Base-by-base conservation (phyloP, 208 protist genomes). In the Entamoeba invadens region DNA sequence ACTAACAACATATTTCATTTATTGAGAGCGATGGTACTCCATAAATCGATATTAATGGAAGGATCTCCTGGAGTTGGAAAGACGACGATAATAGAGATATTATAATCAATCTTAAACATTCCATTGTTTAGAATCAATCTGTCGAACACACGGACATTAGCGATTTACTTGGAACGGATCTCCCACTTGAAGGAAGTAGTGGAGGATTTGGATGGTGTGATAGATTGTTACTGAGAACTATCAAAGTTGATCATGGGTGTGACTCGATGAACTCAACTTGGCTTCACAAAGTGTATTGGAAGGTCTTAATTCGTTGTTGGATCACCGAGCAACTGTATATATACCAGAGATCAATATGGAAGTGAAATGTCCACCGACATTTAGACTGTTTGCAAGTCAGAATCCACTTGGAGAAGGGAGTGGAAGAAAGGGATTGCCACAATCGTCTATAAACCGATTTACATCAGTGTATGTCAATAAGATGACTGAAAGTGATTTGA, bases 211-310 rank as follows among this genome's bases (percentile, higher is more conserved):
- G 96, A 44, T 99, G 98, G 98, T 97, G 97, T 50, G 99, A 99
- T 96, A 99, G 99, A 94, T 96, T 98, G 18, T 97, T 99, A 51
- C 96, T 99, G 44, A 96, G 97, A 25, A 98, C 98, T 8, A 94
- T 97, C 44, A 95, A 95, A 51, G 98, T 93, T 96, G 99, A 94
- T 96, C 98, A 91, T 99, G 99, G 99, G 97, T 99, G 16, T 97
- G 99, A 45, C 96, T 99, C 25, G 99, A 99, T 96, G 99, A 99
- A 97, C 96, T 99, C 3, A 99, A 99, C 96, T 96, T 99, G 10
- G 99, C 99, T 10, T 98, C 98, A 50, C 99, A 99, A 96, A 97
- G 98, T 16, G 99, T 99, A 35, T 96, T 99, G 38, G 98, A 99
- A 96, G 99, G 99, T 77, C 97, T 99, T n/a, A 99, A 99, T 96